Percentiles rank a stretch among this genome's conserved stretches.
phyloP scores from a whole-genome alignment of 2,329 filamentous ascomycete genomes.

The Phaeomoniella chlamydospora region DNA sequence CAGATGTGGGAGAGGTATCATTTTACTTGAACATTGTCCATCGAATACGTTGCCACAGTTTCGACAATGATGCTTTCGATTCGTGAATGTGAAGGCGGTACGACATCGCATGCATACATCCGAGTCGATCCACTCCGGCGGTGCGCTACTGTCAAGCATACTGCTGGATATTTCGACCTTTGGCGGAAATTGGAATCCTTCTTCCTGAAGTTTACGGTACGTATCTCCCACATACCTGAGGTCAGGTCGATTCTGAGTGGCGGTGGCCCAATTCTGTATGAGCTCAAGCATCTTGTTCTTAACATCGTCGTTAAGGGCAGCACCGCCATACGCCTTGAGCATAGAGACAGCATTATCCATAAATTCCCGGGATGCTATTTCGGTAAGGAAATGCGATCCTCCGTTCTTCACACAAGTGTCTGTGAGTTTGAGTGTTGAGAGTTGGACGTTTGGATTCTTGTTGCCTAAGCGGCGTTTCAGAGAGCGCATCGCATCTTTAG shows the following conservation, averaged over 20 bases:
- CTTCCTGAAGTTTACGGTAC: constrained; percentile 66
- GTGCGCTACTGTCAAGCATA: constrained; percentile 94
- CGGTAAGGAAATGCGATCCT: constrained; percentile 81
- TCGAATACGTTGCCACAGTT: constrained; percentile 98
- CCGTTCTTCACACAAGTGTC: constrained; percentile 99
- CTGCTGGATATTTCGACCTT: constrained; percentile 77
- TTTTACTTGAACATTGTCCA: constrained; percentile 84
- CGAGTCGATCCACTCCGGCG: constrained; percentile 93
- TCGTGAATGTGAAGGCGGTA: constrained; percentile 91
- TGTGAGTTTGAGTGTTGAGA: constrained; percentile 89
- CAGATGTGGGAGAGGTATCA: constrained; percentile 74
- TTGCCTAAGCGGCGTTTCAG: constrained; percentile 88
- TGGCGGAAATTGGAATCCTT: constrained; percentile 82
- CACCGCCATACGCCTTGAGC: constrained; percentile 61
- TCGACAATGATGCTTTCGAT: constrained; percentile 93
- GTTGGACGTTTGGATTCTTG: constrained; percentile 93
- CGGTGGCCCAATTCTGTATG: constrained; percentile 84
- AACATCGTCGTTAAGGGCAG: constrained; percentile 70
- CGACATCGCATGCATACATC: constrained; percentile 98
- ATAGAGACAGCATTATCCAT: constrained; percentile 94
- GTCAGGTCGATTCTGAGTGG: constrained; percentile 71
- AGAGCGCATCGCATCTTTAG: constrained; percentile 95
- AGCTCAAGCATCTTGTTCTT: constrained; percentile 82
- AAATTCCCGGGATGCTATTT: constrained; percentile 93
- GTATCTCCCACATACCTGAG: constrained; percentile 78